phyloP scores from a whole-genome alignment of 352 stramenopile species.

The Phytophthora pini region DNA sequence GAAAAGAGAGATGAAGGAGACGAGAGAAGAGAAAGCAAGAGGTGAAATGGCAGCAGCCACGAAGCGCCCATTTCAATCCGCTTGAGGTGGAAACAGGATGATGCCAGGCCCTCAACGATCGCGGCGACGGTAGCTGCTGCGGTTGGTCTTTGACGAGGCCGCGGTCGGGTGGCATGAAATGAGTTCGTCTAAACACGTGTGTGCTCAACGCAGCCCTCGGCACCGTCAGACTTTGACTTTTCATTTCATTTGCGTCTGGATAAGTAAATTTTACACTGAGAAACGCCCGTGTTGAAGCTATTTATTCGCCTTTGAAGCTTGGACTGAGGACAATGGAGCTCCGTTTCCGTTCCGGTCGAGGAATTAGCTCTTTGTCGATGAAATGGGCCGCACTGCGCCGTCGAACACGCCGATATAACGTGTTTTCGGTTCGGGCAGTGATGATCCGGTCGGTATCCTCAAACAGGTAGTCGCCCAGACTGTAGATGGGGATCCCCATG shows the following conservation, averaged over 20 bases:
- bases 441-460: slow-evolving; percentile 63
- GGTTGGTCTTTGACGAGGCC: slow-evolving; percentile 31
- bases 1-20: slow-evolving; percentile 27
- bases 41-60: slow-evolving; percentile 38
- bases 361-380: slow-evolving; percentile 68
- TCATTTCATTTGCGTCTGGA: slow-evolving; percentile 62
- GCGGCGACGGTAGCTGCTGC: slow-evolving; percentile 34
- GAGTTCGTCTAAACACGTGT: slow-evolving; percentile 28
- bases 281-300: slow-evolving; percentile 2
- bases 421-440: slow-evolving; percentile 48
- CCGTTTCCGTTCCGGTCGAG: slow-evolving; percentile 33
- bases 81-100: slow-evolving; percentile 40
- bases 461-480: slow-evolving; percentile 53
- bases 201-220: slow-evolving; percentile 30
- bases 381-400: slow-evolving; percentile 63
- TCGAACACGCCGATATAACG: slow-evolving; percentile 59
- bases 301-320: slow-evolving; percentile 13
- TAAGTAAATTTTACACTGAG: slow-evolving; percentile 58
- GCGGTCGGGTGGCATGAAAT: slow-evolving; percentile 30
- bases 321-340: slow-evolving; percentile 21
- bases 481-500: slow-evolving; percentile 83
- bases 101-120: slow-evolving; percentile 23
- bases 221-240: slow-evolving; percentile 56
- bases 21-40: slow-evolving; percentile 36
- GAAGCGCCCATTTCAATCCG: slow-evolving; percentile 32